A percentile compares a stretch with the other conserved stretches of the same genome.
phyloP scores from a whole-genome alignment of 2,329 filamentous ascomycete species.

The Fusarium buxicola region DNA sequence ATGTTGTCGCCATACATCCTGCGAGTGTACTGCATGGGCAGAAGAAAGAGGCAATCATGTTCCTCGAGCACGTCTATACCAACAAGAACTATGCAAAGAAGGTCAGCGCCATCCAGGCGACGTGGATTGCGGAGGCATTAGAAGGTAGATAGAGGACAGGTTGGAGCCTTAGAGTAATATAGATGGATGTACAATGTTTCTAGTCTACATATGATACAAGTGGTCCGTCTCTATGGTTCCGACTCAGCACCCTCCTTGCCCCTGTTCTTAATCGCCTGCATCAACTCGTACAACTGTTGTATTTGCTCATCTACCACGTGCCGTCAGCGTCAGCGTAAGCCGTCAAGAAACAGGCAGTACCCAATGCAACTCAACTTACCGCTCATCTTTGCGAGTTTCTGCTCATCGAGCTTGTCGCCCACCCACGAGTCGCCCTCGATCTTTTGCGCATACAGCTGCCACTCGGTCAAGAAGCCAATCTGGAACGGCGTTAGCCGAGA shows the following conservation, averaged over 20 bases:
- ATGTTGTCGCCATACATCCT: constrained; percentile 71
- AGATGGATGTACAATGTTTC: constrained; percentile 27
- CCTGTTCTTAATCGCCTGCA: constrained; percentile 77
- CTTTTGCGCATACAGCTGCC: constrained; percentile 94
- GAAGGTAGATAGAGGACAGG: constrained; percentile 44
- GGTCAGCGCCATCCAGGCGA: constrained; percentile 69
- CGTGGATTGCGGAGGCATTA: constrained; percentile 68
- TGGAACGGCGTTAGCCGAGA: constrained; percentile 51
- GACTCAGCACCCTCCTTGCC: constrained; percentile 43
- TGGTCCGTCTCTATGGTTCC: constrained; percentile 34
- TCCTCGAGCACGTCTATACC: constrained; percentile 74
- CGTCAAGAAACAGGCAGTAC: neutral
- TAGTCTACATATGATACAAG: constrained; percentile 29
- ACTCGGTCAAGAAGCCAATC: constrained; percentile 96
- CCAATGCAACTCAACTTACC: constrained; percentile 65
- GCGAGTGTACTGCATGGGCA: constrained; percentile 71
- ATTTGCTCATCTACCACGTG: constrained; percentile 82
- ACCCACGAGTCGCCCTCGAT: constrained; percentile 89
- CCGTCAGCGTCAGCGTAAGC: constrained; percentile 16
- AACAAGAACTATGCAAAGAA: constrained; percentile 75
- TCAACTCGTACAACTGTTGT: constrained; percentile 92
- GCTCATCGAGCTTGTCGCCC: constrained; percentile 84
- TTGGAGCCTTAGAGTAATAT: constrained; percentile 8
- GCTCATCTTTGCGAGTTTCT: constrained; percentile 93
- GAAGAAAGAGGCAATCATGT: constrained; percentile 76